Evolutionary conservation across 768 basidiomycete genomes (phyloP).

Genomic region (Tylopilus subfusipes): DNA sequence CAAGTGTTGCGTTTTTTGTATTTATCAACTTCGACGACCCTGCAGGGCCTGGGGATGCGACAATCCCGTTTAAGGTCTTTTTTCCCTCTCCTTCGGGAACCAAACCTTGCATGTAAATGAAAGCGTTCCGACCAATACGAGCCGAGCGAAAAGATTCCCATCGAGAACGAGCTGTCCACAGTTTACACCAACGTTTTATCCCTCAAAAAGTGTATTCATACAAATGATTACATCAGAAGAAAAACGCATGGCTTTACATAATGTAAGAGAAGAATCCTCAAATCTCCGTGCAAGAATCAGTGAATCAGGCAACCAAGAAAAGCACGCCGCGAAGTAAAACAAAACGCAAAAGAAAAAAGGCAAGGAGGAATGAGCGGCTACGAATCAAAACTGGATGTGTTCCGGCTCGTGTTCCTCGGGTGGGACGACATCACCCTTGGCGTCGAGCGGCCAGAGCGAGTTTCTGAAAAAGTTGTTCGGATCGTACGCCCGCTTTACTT

Average conservation of each 20-base stretch:
- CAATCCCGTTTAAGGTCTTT: no score
- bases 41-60: no score
- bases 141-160: not conserved
- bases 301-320: not conserved
- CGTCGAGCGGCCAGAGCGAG: conserved; percentile 76
- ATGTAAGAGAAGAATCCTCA: not conserved
- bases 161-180: not conserved
- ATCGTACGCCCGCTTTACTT: conserved; percentile 75
- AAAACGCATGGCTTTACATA: not conserved
- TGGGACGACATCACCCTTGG: conserved; percentile 50
- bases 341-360: no score
- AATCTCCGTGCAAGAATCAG: not conserved
- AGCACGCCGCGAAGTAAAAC: no score
- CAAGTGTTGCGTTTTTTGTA: no score
- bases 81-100: no score
- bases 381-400: conserved; percentile 23
- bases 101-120: no score
- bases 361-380: no score
- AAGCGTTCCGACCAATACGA: no score
- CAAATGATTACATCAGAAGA: not conserved
- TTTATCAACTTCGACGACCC: no score
- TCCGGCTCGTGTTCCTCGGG: conserved; percentile 60
- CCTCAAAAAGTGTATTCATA: not conserved
- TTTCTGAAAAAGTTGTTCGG: conserved; percentile 73
- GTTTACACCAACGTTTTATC: not conserved